Percentiles rank a stretch among this genome's conserved stretches.
Conservation (phyloP, 768 basidiomycete species). For the Mycena kentingensis region DNA sequence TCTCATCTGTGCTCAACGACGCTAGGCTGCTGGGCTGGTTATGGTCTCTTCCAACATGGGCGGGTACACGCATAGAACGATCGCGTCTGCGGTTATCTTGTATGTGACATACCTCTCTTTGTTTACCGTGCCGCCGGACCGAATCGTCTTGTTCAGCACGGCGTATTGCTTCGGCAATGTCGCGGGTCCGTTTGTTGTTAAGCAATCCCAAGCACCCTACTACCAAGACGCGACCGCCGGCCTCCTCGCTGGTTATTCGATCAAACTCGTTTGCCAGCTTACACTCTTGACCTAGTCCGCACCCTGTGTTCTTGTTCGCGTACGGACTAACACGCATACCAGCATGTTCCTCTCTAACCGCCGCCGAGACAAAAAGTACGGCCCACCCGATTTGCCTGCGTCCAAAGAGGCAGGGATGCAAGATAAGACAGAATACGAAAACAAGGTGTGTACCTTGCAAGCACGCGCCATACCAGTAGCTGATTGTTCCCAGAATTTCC, state of each 20-base stretch:
- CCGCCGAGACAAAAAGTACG: conserved; percentile 19
- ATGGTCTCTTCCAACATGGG: conserved; percentile 28
- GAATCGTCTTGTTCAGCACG: conserved; percentile 3
- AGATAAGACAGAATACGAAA: conserved; percentile 26
- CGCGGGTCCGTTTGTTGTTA: conserved; percentile 24
- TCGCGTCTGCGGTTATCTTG: conserved; percentile 22
- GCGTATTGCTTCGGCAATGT: conserved; percentile 24
- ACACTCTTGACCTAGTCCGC: conserved; percentile 15
- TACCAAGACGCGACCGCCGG: conserved; percentile 22
- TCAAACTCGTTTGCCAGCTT: conserved; percentile 24
- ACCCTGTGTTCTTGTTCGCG: neutral
- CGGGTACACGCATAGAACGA: conserved; percentile 24
- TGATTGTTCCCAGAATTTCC: conserved; percentile 12
- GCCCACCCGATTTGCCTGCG: conserved; percentile 16
- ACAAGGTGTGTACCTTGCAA: conserved; percentile 11
- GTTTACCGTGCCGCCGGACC: neutral
- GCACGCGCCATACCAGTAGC: neutral
- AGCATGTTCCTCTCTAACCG: conserved; percentile 19
- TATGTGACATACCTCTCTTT: neutral
- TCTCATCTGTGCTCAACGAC: neutral
- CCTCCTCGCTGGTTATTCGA: conserved; percentile 20
- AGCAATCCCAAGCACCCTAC: conserved; percentile 21
- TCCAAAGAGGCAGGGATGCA: conserved; percentile 26
- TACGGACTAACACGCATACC: neutral
- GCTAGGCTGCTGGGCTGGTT: conserved; percentile 18